Evolutionary conservation across 2,329 filamentous ascomycete species (phyloP), one percentile per base, ranked within the genome.

Genomic region (Colletotrichum navitas): DNA sequence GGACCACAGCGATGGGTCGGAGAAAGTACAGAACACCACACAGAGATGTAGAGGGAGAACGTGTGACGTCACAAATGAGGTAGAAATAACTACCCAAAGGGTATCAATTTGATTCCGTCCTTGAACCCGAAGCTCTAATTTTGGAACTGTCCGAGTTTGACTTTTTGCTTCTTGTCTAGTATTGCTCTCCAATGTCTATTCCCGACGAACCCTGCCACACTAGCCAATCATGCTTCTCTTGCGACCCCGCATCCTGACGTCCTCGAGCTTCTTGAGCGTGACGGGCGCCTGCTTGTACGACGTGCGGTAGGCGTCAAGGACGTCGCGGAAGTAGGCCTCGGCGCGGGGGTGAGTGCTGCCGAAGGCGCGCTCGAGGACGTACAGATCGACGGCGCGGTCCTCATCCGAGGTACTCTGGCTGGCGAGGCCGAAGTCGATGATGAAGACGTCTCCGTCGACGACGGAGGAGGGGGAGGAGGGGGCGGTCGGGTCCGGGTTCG

Each of bases 191-290:
- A 39, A 18, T 6, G 49, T n/a, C 34, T 21, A 5, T 74, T 49
- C 32, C 69, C 49, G 66, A 78, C 75, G 10, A 5, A n/a, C 24
- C 8, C 21, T 1, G 7, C 21, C 4, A 12, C 7, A 12, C 41
- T 56, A 98, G 36, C 96, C 96, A 76, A 99, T 80, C 96, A 99
- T 99, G 80, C 94, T 98, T 82, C 94, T 92, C 89, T 99, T 99
- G 79, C 96, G 88, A 4, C 96, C 96, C 80, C 96, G 91, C 91
- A 97, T 90, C 79, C 96, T 90, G 58, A 99, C 96, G 75, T 97
- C 95, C 80, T 97, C 94, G 73, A 99, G 82, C 80, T 91, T 93
- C 83, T 90, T 94, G 79, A 99, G 81, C 29, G 95, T 94, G 26
- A 89, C 84, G 68, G 85, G 88, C 0, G 93, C 92, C 21, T 93